Conservation (phyloP, 2,329 filamentous ascomycete genomes). For the Pseudogymnoascus sp. region DNA sequence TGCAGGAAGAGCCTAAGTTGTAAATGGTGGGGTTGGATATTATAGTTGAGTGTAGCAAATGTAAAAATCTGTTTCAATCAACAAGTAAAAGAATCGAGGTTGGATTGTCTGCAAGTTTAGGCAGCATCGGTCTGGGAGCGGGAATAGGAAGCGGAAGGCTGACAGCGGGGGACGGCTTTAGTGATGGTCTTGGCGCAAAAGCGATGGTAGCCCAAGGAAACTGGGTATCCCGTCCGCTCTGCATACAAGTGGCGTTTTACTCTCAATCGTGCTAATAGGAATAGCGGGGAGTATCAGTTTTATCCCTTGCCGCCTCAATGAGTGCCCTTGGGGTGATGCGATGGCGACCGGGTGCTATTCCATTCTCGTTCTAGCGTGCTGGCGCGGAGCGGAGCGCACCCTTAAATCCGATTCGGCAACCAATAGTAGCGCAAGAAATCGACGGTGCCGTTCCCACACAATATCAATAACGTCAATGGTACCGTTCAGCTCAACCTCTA, state of each 20-base stretch:
- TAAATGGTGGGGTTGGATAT: conserved; percentile 15
- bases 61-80: background rate
- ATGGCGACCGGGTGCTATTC: too few species aligned
- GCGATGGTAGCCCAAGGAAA: too few species aligned
- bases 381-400: background rate
- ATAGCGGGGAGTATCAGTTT: too few species aligned
- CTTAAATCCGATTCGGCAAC: background rate
- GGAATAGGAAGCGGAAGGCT: too few species aligned
- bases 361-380: background rate
- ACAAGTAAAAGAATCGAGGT: background rate
- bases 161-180: too few species aligned
- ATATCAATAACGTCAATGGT: background rate
- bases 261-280: too few species aligned
- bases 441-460: background rate
- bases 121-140: too few species aligned
- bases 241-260: too few species aligned
- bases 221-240: too few species aligned
- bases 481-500: background rate
- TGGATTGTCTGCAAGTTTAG: background rate
- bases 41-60: conserved; percentile 13
- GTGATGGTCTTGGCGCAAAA: too few species aligned
- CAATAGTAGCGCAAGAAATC: background rate
- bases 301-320: too few species aligned
- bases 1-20: conserved; percentile 25
- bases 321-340: too few species aligned